These are phyloP conservation scores for Chaetomiaceae sp. DNA, from an alignment of 2,329 filamentous ascomycete species.

Conservation along the genomic window DNA sequence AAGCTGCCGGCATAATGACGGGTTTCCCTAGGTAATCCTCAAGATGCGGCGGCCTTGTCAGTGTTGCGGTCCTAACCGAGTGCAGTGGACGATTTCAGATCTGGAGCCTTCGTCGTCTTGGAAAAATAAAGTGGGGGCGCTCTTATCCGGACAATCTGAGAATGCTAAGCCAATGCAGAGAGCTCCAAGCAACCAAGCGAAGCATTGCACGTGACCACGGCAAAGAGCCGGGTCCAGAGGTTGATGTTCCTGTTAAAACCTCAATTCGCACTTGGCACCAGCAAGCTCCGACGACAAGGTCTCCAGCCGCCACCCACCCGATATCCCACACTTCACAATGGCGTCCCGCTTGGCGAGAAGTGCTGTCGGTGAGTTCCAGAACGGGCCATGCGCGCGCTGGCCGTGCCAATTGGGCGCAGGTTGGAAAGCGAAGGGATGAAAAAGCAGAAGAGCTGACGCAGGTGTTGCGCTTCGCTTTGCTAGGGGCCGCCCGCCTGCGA, in stretches of 20 bases:
- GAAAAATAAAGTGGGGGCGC: slow-evolving; percentile 22
- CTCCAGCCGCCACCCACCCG: slow-evolving; percentile 40
- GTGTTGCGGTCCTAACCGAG: too few species aligned
- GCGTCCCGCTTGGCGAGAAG: slow-evolving; percentile 95
- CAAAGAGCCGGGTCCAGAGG: slow-evolving; percentile 41
- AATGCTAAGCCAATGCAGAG: too few species aligned
- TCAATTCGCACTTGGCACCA: slow-evolving; percentile 35
- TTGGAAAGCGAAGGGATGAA: too few species aligned
- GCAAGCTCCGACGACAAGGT: slow-evolving; percentile 34
- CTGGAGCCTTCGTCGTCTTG: not conserved
- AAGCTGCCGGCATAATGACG: slow-evolving; percentile 13
- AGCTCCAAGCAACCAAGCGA: too few species aligned
- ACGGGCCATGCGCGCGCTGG: not conserved
- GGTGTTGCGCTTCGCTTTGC: slow-evolving; percentile 15
- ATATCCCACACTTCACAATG: slow-evolving; percentile 70
- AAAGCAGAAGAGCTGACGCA: too few species aligned
- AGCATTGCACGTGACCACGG: slow-evolving; percentile 27
- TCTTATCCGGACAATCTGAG: too few species aligned
- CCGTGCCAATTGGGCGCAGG: slow-evolving; percentile 26
- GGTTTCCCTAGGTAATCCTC: too few species aligned
- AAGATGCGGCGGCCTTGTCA: too few species aligned
- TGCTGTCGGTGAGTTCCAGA: slow-evolving; percentile 73
- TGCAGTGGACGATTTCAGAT: not conserved
- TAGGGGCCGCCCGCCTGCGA: slow-evolving; percentile 87
- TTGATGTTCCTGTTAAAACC: slow-evolving; percentile 36